Evolutionary conservation across 129 eudicot genomes (phyloP), one percentile per base, ranked within the genome.

Genomic region (Flaveria trinervia): DNA sequence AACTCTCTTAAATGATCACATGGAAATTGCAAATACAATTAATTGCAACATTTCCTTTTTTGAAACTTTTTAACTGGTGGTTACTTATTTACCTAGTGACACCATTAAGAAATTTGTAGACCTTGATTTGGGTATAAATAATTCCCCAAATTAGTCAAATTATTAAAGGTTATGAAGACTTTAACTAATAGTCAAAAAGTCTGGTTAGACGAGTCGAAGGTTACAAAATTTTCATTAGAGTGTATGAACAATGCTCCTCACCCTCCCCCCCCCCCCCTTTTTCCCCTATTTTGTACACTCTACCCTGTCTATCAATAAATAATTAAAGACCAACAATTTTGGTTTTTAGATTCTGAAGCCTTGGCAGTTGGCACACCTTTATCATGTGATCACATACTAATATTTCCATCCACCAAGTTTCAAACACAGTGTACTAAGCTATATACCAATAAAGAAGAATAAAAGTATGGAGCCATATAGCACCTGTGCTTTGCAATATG

Each of bases 401-500:
- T 6, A 65, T 36, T 30, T 36, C 4, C 5, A 13, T 65, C 70
- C 7, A 66, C 16, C 48, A 15, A 30, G 33, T 14, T 30, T 54
- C 33, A 18, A 33, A 36, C 72, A 43, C 8, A 9, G 30, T 15
- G 70, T 30, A 52, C 20, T 16, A 16, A 70, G 2, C 60, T 26
- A 70, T 50, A 50, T 71, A 23, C 22, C 48, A 71, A 33, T 13
- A 41, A 3, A 13, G 26, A 68, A 18, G 44, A 18, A 5, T 11
- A 10, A 68, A 56, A 44, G 55, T 44, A 43, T 10, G 12, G 5
- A 44, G 17, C 17, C 17, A 43, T 55, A 83, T 39, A 26, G 20
- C 81, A 93, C 98, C 97, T 90, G 86, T 93, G 98, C 85, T 93
- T 93, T 60, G 84, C 77, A 74, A 93, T 93, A 78, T 89, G 98